Conservation (phyloP, 2,329 filamentous ascomycete genomes). For the Curvularia sp. region DNA sequence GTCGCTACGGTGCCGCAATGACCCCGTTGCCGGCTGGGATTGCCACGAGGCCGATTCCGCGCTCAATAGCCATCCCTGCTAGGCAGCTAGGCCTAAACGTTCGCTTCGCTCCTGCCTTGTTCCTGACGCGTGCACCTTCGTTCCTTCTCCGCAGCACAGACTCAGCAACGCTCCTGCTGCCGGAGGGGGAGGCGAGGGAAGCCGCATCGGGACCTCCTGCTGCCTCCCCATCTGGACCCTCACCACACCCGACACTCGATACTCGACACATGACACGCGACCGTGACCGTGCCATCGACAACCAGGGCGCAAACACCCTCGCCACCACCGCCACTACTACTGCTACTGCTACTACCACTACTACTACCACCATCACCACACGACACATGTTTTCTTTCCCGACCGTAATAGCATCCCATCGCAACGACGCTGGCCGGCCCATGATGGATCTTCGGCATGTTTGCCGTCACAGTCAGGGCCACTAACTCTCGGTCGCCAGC, state of each 20-base stretch:
- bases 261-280: background rate
- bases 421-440: background rate
- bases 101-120: conserved; percentile 25
- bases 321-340: background rate
- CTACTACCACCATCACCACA: conserved; percentile 4
- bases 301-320: too few species aligned
- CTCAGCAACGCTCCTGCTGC: conserved; percentile 6
- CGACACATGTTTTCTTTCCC: conserved; percentile 12
- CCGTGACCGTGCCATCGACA: too few species aligned
- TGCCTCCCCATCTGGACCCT: too few species aligned
- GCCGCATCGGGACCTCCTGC: too few species aligned
- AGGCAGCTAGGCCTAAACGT: conserved; percentile 17
- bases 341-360: too few species aligned
- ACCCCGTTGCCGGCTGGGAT: conserved; percentile 18
- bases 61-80: conserved; percentile 16
- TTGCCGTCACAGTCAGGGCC: conserved; percentile 8
- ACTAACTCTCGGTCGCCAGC: conserved; percentile 10
- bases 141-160: conserved; percentile 2
- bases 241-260: too few species aligned
- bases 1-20: conserved; percentile 14
- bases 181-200: background rate
- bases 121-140: conserved; percentile 20
- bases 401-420: background rate
- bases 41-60: conserved; percentile 27
- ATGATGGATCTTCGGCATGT: background rate